A percentile compares a stretch with the other conserved stretches of the same genome.
Evolutionary conservation across 2,329 filamentous ascomycete species (phyloP).

Genomic region (Cladorrhinum sp.): DNA sequence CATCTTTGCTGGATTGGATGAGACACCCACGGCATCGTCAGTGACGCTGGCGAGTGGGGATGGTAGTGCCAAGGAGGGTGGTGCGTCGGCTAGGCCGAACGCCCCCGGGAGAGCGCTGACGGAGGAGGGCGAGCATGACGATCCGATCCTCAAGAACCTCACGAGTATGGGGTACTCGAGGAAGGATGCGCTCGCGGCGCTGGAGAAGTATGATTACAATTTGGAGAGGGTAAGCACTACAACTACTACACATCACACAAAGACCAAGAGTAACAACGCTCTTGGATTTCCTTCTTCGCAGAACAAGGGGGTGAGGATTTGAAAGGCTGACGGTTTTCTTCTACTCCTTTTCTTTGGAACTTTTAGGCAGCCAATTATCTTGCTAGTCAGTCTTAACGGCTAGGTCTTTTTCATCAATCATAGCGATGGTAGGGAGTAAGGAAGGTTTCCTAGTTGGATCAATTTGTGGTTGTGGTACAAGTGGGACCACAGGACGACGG

Average conservation of each 20-base stretch:
- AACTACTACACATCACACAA: background rate
- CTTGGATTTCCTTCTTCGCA: background rate
- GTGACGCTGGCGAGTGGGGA: conserved; percentile 26
- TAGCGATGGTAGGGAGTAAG: background rate
- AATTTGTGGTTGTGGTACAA: background rate
- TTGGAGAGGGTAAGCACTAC: conserved; percentile 74
- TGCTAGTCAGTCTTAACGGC: conserved; percentile 49
- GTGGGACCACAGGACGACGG: background rate
- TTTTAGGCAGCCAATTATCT: conserved; percentile 53
- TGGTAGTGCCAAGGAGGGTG: conserved; percentile 9
- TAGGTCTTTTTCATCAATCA: background rate
- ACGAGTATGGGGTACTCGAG: conserved; percentile 86
- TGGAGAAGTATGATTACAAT: conserved; percentile 96
- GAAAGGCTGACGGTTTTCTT: conserved; percentile 9
- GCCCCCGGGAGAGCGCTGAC: conserved; percentile 63
- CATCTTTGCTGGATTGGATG: conserved; percentile 80
- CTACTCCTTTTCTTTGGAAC: conserved; percentile 39
- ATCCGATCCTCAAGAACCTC: conserved; percentile 84
- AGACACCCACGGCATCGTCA: conserved; percentile 35
- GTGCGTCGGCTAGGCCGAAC: conserved; percentile 21
- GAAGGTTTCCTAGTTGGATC: background rate
- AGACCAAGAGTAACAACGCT: conserved; percentile 2
- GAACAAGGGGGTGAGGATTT: conserved; percentile 7
- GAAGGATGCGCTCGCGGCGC: conserved; percentile 67
- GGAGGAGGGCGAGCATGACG: conserved; percentile 76